Base-by-base conservation (phyloP, 257 asterid species). In the Solanum habrochaites region DNA sequence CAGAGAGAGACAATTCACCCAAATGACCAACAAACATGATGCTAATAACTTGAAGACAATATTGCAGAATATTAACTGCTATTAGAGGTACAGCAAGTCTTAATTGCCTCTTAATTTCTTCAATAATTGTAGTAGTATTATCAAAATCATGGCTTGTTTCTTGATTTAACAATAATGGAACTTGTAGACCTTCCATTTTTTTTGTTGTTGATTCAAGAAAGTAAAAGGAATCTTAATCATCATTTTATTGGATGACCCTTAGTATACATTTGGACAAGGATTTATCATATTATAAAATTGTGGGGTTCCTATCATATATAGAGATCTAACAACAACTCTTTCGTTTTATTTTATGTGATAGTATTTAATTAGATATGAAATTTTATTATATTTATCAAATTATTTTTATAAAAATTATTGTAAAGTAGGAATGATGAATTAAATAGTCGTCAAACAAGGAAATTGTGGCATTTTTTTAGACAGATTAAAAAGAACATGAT, bases 21-120 rank as follows among this genome's bases (percentile, higher is more conserved):
- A 93, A 90, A 83, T 91, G 98, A 5, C 98, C 98, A 13, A 94
- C 96, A 83, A 94, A 94, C 98, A 94, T 94, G 11, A 93, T 29
- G 3, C 96, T 91, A 56, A 94, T 92, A 45, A 91, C 85, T 83
- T 94, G 96, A 25, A 94, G 85, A 74, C 92, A 91, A 58, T 93
- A 91, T 56, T 91, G 95, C 69, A 94, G 77, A 39, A 92, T 42
- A 89, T 90, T 94, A 45, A 93, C 95, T 84, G 92, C 94, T 82
- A 94, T 90, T 25, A 94, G 92, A 85, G 95, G 95, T 71, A 91
- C 31, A 13, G 94, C 96, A 87, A 94, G 85, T 32, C 93, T 81
- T 18, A 95, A 82, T 89, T 92, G 96, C 85, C 23, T 89, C 66
- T 88, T 93, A 2, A 85, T 89, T 91, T 95, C 98, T 77, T 89